Conservation (phyloP, 2,329 filamentous ascomycete genomes). For the Diaporthe vaccinii region DNA sequence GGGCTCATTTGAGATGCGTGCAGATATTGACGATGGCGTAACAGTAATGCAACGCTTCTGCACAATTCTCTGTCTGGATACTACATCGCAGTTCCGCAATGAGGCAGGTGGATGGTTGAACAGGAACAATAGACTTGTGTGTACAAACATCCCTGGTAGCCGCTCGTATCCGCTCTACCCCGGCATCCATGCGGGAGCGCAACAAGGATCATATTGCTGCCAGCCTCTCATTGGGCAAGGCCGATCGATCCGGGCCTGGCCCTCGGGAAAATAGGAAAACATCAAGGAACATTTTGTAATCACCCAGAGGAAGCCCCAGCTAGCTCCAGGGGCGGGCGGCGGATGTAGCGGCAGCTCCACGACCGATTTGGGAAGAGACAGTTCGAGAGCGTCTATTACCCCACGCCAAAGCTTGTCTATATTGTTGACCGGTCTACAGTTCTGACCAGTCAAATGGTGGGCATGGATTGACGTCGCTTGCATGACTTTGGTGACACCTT, state of each 20-base stretch:
- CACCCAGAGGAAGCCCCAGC: background rate
- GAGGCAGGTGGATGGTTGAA: slow-evolving; percentile 18
- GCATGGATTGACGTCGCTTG: background rate
- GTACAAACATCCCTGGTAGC: background rate
- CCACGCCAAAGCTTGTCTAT: background rate
- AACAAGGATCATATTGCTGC: background rate
- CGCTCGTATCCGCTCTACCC: slow-evolving; percentile 1
- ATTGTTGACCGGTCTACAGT: slow-evolving; percentile 10
- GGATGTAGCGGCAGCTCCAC: slow-evolving; percentile 6
- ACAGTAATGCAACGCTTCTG: slow-evolving; percentile 29
- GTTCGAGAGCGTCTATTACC: background rate
- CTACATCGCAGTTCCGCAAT: slow-evolving; percentile 13
- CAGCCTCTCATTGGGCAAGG: background rate
- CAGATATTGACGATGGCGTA: slow-evolving; percentile 26
- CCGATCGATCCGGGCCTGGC: slow-evolving; percentile 4
- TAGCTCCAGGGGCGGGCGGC: slow-evolving; percentile 8
- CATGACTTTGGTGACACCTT: background rate
- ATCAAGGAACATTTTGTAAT: background rate
- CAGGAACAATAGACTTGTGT: slow-evolving; percentile 12
- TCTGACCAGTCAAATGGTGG: background rate
- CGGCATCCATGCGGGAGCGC: background rate
- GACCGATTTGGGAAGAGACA: background rate
- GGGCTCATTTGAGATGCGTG: slow-evolving; percentile 10
- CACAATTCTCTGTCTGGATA: background rate
- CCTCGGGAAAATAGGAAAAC: slow-evolving; percentile 17